A percentile compares a stretch with the other conserved stretches of the same genome.
phyloP scores from a whole-genome alignment of 2,329 filamentous ascomycete genomes.

The Ophiognomonia clavigignenti-juglandacearum region DNA sequence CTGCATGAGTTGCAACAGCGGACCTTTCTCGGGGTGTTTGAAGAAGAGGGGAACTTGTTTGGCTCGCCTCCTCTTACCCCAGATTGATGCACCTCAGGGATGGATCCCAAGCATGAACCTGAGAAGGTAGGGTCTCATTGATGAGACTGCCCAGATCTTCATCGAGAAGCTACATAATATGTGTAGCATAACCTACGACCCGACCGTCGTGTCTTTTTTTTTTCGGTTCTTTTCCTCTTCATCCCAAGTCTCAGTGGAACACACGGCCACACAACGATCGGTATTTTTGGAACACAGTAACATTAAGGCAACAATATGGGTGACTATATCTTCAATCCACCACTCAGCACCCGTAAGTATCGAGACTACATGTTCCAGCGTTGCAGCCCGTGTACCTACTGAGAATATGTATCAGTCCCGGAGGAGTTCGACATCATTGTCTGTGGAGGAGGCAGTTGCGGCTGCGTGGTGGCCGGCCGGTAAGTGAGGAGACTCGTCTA shows the following conservation, averaged over 20 bases:
- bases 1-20: slow-evolving; percentile 2
- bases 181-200: no score
- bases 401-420: no score
- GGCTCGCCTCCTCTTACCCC: neutral
- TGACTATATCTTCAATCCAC: slow-evolving; percentile 9
- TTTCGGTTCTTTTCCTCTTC: neutral
- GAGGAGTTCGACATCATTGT: slow-evolving; percentile 81
- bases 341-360: slow-evolving; percentile 20
- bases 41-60: neutral
- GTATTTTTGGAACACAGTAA: neutral
- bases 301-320: no score
- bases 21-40: slow-evolving; percentile 14
- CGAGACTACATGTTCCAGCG: no score
- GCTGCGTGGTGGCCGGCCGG: slow-evolving; percentile 54
- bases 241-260: neutral
- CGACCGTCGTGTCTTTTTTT: neutral
- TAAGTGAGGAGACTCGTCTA: slow-evolving; percentile 24
- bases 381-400: no score
- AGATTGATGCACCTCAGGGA: slow-evolving; percentile 4
- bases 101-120: neutral
- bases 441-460: slow-evolving; percentile 67
- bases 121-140: neutral
- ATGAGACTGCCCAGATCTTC: neutral
- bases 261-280: neutral
- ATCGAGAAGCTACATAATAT: slow-evolving; percentile 2